Base-by-base conservation (phyloP, 768 basidiomycete species). In the Amanita phalloides region DNA sequence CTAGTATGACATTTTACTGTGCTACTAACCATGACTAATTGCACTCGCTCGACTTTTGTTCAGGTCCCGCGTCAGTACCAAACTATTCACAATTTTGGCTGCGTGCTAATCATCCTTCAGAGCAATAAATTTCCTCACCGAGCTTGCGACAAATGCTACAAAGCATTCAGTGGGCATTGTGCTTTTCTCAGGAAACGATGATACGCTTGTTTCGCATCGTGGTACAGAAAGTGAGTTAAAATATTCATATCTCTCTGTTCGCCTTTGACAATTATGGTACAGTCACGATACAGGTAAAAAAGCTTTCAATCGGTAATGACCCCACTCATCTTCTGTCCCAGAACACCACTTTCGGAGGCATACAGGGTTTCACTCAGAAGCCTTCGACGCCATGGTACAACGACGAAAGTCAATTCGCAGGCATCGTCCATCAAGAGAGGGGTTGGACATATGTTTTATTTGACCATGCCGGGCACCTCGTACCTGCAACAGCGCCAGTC, bases 301-400 rank as follows among this genome's bases (percentile, higher is more conserved):
- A 48, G 8, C 14, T 20, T 32, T 10, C 10, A 23, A 38, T 21
- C 10, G 6, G 3, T 32, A 36, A 6, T 46, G 2, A 25, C 45
- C 54, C 3, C 13, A 32, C 14, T 45, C 54, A 49, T 5, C 23
- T 26, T 28, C 14, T 35, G 17, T 9, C 1, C 50, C 41, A 86
- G 82, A 89, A 89, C 58, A 86, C 84, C 23, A 86, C 86, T 0
- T 89, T 87, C 56, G 85, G 84, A 23, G 86, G 84, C 5, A 79
- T 81, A 39, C 82, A 79, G 64, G 86, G 86, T 3, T 89, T 89
- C 62, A 79, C 81, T 3, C 71, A 77, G 44, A 71, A 74, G 53
- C 86, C 86, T 0, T 74, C 79, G 2, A 87, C 86, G 0, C 75
- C 79, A 0, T 88, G 84, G 83, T 67, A 64, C 49, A 78, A 80